Conservation (phyloP, 768 basidiomycete genomes). For the Suillus occidentalis region DNA sequence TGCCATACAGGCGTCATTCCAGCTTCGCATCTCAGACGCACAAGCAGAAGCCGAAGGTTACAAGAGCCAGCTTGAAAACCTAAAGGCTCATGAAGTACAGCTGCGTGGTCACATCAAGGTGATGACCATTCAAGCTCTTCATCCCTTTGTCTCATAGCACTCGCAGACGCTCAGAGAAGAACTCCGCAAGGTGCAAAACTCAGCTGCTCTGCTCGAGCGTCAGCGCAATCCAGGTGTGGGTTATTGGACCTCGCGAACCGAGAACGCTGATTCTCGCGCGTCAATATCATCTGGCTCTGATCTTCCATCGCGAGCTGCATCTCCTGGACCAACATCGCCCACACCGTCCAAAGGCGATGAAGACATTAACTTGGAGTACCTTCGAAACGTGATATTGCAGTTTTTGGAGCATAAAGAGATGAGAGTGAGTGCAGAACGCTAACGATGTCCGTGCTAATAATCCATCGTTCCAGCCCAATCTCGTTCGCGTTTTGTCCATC, state of each 20-base stretch:
- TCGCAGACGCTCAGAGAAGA: constrained; percentile 86
- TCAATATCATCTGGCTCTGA: constrained; percentile 46
- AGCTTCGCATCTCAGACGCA: constrained; percentile 49
- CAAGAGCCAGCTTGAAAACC: constrained; percentile 74
- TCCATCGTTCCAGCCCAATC: constrained; percentile 61
- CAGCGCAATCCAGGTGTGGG: constrained; percentile 94
- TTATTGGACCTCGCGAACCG: constrained; percentile 70
- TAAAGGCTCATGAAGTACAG: constrained; percentile 66
- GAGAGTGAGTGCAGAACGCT: constrained; percentile 61
- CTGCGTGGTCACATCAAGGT: constrained; percentile 80
- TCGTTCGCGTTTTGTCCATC: constrained; percentile 88
- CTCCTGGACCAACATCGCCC: constrained; percentile 35
- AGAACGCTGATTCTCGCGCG: constrained; percentile 33
- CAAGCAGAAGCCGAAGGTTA: constrained; percentile 48
- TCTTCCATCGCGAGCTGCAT: constrained; percentile 35
- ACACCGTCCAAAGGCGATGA: constrained; percentile 60
- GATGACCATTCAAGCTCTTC: constrained; percentile 10
- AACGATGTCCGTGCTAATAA: background rate
- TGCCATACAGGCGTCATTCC: constrained; percentile 40
- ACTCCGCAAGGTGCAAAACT: constrained; percentile 92
- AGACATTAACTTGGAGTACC: constrained; percentile 93
- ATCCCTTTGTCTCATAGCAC: constrained; percentile 10
- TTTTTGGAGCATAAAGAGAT: constrained; percentile 99
- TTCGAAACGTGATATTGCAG: constrained; percentile 94
- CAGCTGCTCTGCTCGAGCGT: constrained; percentile 83